A percentile compares a stretch with the other conserved stretches of the same genome.
These are phyloP conservation scores for Cymbopogon flexuosus DNA, from an alignment of 202 grass and related monocot species.

Conservation along the genomic window DNA sequence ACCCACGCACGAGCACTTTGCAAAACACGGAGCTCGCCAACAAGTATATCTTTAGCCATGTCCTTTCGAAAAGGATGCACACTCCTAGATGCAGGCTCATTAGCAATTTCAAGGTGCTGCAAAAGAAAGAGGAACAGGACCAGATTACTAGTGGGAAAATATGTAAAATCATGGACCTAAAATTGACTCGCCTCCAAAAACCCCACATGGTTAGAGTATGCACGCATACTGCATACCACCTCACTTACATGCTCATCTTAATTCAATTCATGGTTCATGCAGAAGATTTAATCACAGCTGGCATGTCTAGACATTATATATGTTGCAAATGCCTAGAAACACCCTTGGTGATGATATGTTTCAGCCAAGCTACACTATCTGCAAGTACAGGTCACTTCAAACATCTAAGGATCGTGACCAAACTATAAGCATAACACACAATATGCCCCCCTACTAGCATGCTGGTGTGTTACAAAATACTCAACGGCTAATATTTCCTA, in stretches of 20 bases:
- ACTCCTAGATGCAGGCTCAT: constrained; percentile 7
- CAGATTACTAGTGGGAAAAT: background rate
- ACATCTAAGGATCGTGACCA: background rate
- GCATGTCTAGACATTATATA: background rate
- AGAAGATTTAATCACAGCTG: background rate
- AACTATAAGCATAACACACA: background rate
- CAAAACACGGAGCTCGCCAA: constrained; percentile 57
- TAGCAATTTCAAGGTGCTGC: constrained; percentile 48
- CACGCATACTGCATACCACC: background rate
- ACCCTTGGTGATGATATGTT: background rate
- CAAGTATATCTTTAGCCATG: constrained; percentile 70
- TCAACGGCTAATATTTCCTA: background rate
- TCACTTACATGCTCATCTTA: background rate
- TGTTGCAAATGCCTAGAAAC: background rate
- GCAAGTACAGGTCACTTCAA: background rate
- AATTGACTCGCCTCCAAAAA: background rate
- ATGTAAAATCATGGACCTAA: background rate
- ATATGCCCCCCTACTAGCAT: background rate
- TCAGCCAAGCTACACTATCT: background rate
- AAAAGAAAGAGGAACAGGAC: constrained; percentile 1
- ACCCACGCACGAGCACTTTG: constrained; percentile 39
- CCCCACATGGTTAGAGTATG: background rate
- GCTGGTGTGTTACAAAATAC: background rate
- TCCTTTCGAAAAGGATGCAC: constrained; percentile 38
- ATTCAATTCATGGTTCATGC: background rate